Base-by-base conservation (phyloP, 345 rosid genomes). In the Iberis pinnata region DNA sequence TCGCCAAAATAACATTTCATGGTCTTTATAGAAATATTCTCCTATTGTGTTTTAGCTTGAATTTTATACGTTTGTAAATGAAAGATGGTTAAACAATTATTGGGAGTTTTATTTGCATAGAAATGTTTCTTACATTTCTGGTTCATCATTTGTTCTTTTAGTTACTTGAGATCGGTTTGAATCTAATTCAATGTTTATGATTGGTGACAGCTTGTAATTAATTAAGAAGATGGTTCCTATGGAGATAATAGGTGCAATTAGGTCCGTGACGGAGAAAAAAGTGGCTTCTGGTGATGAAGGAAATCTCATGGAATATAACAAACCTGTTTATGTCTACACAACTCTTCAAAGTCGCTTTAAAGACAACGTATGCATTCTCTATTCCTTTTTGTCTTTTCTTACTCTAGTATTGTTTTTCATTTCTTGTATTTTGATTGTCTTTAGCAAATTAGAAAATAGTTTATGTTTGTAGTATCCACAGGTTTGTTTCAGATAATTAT, bases 161-260 rank as follows among this genome's bases (percentile, higher is more conserved):
- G 25, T 22, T 22, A 22, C 25, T 22, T 22, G 25, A 22, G 25
- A 22, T 22, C 25, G 6, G 6, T 22, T 22, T 29, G 31, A 33
- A 9, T 45, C 7, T 59, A 18, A 59, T n/a, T 25, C 29, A 37
- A 49, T 50, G 20, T 31, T 19, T 41, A 19, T 48, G 31, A 7
- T 29, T 29, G 5, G 22, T 40, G 49, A 42, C 35, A 48, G 43
- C 9, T 53, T 54, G 33, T 44, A 36, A 43, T 35, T 42, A 5
- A 50, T 51, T 32, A 45, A 63, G 13, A 29, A 46, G 55, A 56
- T 64, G 69, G 27, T 6, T 3, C 25, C 15, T 48, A 43, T 27
- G 31, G 35, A 36, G 4, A 36, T 1, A 13, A 1, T 2, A 2
- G 25, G 25, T 27, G 20, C 18, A 25, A 29, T 52, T 16, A 33